Evolutionary conservation across 495 filamentous ascomycete genomes (phyloP).

Genomic region (Xylaria sp.): DNA sequence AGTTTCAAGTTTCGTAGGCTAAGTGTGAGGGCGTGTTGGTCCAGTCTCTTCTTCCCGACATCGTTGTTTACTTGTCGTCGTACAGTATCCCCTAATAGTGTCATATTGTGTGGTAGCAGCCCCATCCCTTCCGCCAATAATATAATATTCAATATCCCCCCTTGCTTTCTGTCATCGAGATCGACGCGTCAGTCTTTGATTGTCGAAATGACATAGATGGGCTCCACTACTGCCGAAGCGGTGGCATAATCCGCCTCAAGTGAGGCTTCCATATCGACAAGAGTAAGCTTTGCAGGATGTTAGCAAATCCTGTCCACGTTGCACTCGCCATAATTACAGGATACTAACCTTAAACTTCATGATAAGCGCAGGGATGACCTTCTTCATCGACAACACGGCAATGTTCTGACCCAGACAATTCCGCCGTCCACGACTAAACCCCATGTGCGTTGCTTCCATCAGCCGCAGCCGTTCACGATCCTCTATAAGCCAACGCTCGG

Average conservation of each 20-base stretch:
- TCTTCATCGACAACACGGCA: slow-evolving; percentile 67
- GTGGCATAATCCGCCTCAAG: slow-evolving; percentile 28
- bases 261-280: slow-evolving; percentile 30
- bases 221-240: slow-evolving; percentile 19
- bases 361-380: slow-evolving; percentile 66
- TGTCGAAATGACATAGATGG: slow-evolving; percentile 30
- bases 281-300: slow-evolving; percentile 27
- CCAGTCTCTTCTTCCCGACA: neutral
- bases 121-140: neutral
- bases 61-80: neutral
- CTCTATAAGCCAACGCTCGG: slow-evolving; percentile 61
- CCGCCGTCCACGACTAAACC: slow-evolving; percentile 66
- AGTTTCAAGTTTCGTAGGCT: neutral
- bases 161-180: neutral
- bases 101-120: neutral
- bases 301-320: slow-evolving; percentile 18
- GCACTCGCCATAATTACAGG: neutral
- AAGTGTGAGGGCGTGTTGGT: neutral
- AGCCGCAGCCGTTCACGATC: slow-evolving; percentile 42
- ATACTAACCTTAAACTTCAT: slow-evolving; percentile 38
- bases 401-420: slow-evolving; percentile 72
- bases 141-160: neutral
- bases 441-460: slow-evolving; percentile 53
- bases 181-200: slow-evolving; percentile 16
- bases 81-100: neutral